Percentiles rank a stretch among this genome's conserved stretches.
These are phyloP conservation scores for Arthrobotrys pseudoclavata DNA, from an alignment of 2,329 filamentous ascomycete genomes.

Conservation along the genomic window DNA sequence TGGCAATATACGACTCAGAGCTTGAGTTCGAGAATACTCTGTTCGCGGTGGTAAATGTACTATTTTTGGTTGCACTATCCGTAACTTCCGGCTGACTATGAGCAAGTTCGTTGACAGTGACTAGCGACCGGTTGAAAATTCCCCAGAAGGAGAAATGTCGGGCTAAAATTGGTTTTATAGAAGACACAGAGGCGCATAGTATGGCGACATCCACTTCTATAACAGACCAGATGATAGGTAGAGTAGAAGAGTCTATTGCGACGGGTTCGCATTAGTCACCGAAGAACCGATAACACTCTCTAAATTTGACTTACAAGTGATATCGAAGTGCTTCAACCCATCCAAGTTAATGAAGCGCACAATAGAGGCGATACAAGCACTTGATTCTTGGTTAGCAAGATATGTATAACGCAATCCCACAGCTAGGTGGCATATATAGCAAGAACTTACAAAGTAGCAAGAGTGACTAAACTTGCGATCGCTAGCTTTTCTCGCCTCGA, in stretches of 20 bases:
- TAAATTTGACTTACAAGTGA: conserved; percentile 42
- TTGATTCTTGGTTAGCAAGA: conserved; percentile 1
- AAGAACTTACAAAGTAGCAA: conserved; percentile 48
- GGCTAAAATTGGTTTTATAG: conserved; percentile 51
- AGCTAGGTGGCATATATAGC: not conserved
- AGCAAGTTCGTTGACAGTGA: conserved; percentile 58
- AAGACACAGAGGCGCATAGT: conserved; percentile 48
- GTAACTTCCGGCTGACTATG: conserved; percentile 35
- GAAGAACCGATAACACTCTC: not conserved
- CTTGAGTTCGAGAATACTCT: conserved; percentile 50
- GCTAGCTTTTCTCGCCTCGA: conserved; percentile 51
- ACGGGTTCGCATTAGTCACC: not conserved
- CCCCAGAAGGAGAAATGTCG: conserved; percentile 56
- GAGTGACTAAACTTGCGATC: conserved; percentile 42
- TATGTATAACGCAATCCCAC: no score
- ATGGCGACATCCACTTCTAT: conserved; percentile 56
- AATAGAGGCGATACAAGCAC: conserved; percentile 52
- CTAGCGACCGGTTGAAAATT: conserved; percentile 49
- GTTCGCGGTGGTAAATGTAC: conserved; percentile 53
- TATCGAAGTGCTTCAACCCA: conserved; percentile 43
- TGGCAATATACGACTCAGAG: conserved; percentile 48
- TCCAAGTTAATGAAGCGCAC: conserved; percentile 50
- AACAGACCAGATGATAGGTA: conserved; percentile 53
- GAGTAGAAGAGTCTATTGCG: conserved; percentile 38
- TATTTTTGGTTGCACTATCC: conserved; percentile 49